Conservation (phyloP, 345 rosid species). For the Brassica napus region Da-Ae NC_063436.1:20365501-20366000, state of each 20-base stretch:
- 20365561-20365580: neutral
- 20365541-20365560: constrained; percentile 5
- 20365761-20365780: neutral
- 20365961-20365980: neutral
- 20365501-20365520: constrained; percentile 97
- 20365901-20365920: constrained; percentile 56
- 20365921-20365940: constrained; percentile 1
- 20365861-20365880: constrained; percentile 93
- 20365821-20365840: constrained; percentile 75
- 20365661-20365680: constrained; percentile 72
- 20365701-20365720: constrained; percentile 47
- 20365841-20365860: constrained; percentile 84
- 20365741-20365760: neutral
- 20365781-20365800: neutral
- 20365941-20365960: neutral
- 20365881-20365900: constrained; percentile 99
- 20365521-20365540: constrained; percentile 91
- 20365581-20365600: neutral
- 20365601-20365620: constrained; percentile 48
- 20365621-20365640: constrained; percentile 59
- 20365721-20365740: neutral
- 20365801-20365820: constrained; percentile 68
- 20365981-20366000: neutral
- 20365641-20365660: constrained; percentile 79
- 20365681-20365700: constrained; percentile 74